A percentile compares a stretch with the other conserved stretches of the same genome.
Evolutionary conservation across 208 protist genomes (phyloP).

Genomic region (Trypanosoma caninum): DNA sequence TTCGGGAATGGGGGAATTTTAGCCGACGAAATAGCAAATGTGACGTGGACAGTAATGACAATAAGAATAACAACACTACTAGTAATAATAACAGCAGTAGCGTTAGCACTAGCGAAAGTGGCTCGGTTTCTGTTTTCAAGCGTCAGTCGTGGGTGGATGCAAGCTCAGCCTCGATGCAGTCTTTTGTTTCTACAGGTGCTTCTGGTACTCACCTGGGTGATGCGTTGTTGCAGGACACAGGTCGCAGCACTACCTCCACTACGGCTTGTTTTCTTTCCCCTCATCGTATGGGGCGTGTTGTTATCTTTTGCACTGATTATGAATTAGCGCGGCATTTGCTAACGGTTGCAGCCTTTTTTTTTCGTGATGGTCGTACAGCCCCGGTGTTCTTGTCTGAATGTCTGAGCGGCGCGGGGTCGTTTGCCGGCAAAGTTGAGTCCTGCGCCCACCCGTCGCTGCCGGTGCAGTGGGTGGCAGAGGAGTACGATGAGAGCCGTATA

Average conservation of each 20-base stretch:
- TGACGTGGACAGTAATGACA: not conserved
- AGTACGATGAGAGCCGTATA: constrained; percentile 37
- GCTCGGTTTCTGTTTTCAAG: not conserved
- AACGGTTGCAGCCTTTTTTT: constrained; percentile 50
- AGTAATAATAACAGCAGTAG: constrained; percentile 5
- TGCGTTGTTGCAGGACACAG: not conserved
- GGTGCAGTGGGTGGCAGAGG: constrained; percentile 69
- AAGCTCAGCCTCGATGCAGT: not conserved
- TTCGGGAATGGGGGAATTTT: not conserved
- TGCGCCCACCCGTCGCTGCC: constrained; percentile 44
- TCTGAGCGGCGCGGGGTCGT: constrained; percentile 3
- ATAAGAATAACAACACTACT: not conserved
- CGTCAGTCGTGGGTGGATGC: not conserved
- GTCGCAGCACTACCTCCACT: not conserved
- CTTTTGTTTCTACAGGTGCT: not conserved
- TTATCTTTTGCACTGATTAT: constrained; percentile 62
- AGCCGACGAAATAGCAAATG: too few relatives aligned
- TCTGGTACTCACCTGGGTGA: too few relatives aligned
- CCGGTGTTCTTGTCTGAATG: not conserved
- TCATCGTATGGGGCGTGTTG: constrained; percentile 41
- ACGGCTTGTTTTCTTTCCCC: constrained; percentile 5
- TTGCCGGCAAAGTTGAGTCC: constrained; percentile 45
- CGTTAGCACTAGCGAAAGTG: not conserved
- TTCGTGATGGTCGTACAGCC: constrained; percentile 17
- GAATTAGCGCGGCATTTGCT: constrained; percentile 45